Percentiles rank a stretch among this genome's conserved stretches.
These are phyloP conservation scores for Euphorbia lathyris DNA, from an alignment of 345 rosid genomes.

Conservation along the genomic window DNA sequence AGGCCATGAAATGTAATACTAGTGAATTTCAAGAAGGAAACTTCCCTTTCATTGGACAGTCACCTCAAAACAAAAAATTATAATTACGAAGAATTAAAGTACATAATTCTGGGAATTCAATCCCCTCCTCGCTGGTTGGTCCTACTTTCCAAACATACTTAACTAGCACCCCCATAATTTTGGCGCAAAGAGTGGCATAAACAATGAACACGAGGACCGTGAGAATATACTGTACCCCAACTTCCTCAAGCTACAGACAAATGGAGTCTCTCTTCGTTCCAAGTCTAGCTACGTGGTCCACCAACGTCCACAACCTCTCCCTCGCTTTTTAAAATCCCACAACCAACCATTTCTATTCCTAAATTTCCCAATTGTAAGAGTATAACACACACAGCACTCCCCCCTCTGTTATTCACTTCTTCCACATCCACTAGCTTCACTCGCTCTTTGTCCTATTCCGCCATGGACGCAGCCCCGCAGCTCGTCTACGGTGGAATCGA, in stretches of 20 bases:
- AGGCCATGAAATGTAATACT: no score
- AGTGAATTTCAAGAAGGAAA: no score
- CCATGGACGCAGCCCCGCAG: slow-evolving; percentile 58
- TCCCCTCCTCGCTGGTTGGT: background rate
- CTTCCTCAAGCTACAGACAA: no score
- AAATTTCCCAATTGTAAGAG: background rate
- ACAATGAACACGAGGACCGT: no score
- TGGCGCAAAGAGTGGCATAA: slow-evolving; percentile 1
- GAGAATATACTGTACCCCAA: no score
- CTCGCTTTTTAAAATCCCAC: background rate
- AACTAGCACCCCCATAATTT: slow-evolving; percentile 6
- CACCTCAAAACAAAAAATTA: no score
- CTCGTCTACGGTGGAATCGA: slow-evolving; percentile 55
- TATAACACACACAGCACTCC: no score
- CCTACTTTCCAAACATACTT: no score
- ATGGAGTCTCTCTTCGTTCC: background rate
- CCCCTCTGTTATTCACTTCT: no score
- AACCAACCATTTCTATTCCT: background rate
- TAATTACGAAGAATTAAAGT: no score
- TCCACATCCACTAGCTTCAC: background rate
- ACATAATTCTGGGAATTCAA: no score
- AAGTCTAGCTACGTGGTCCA: slow-evolving; percentile 22
- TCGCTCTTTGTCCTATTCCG: slow-evolving; percentile 9
- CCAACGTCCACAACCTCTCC: slow-evolving; percentile 3
- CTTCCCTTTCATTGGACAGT: no score